A percentile compares a stretch with the other conserved stretches of the same genome.
phyloP scores from a whole-genome alignment of 108 stramenopile species.

The Mayamaea pseudoterrestris region DNA sequence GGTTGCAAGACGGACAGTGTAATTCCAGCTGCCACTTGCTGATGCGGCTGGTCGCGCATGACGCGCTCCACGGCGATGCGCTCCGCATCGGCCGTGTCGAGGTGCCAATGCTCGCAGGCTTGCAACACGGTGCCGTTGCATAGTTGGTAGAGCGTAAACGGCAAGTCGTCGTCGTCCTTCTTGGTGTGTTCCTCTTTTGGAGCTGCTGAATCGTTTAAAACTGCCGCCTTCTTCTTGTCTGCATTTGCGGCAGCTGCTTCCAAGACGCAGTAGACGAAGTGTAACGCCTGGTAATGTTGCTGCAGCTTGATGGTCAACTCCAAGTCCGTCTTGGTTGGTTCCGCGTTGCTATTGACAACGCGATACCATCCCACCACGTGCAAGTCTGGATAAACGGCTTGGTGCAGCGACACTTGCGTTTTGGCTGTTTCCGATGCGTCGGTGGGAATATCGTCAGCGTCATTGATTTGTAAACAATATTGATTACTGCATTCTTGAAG shows the following conservation, averaged over 20 bases:
- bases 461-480: slow-evolving; percentile 13
- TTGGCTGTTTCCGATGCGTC: slow-evolving; percentile 23
- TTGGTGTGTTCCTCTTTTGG: slow-evolving; percentile 4
- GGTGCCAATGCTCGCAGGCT: slow-evolving; percentile 34
- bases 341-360: slow-evolving; percentile 11
- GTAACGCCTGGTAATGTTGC: slow-evolving; percentile 10
- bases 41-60: slow-evolving; percentile 32
- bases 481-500: not conserved
- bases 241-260: slow-evolving; percentile 10
- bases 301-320: slow-evolving; percentile 25
- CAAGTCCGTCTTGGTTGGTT: slow-evolving; percentile 47
- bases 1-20: slow-evolving; percentile 1
- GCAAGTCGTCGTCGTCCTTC: slow-evolving; percentile 21
- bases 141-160: slow-evolving; percentile 42
- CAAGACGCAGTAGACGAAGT: slow-evolving; percentile 24
- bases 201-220: no score
- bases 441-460: slow-evolving; percentile 31
- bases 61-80: slow-evolving; percentile 71
- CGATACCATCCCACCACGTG: slow-evolving; percentile 77
- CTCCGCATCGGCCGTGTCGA: slow-evolving; percentile 64
- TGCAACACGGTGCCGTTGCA: slow-evolving; percentile 28
- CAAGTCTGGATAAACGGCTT: slow-evolving; percentile 66
- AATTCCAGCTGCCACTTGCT: not conserved
- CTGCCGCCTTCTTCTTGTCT: not conserved
- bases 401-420: slow-evolving; percentile 58